Evolutionary conservation across 2,329 filamentous ascomycete species (phyloP).

Genomic region (Ramularia endophylla): DNA sequence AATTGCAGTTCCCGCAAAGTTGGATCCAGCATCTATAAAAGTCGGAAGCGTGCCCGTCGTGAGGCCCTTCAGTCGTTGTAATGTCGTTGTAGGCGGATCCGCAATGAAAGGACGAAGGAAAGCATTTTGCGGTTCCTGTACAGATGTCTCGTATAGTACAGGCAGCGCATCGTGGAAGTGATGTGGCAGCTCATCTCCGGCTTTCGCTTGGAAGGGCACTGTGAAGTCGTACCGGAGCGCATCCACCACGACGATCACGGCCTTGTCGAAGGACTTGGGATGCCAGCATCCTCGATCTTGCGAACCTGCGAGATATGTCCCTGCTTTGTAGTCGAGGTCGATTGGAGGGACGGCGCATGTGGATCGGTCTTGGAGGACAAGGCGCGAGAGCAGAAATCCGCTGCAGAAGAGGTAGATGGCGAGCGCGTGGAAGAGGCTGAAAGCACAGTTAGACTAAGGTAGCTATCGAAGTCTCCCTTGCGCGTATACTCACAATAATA

Average conservation of each 20-base stretch:
- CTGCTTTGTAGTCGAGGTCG: constrained; percentile 19
- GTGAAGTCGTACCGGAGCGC: constrained; percentile 97
- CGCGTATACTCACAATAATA: constrained; percentile 48
- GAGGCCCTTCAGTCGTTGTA: constrained; percentile 87
- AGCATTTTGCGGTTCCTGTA: constrained; percentile 69
- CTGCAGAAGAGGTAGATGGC: constrained; percentile 91
- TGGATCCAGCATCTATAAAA: constrained; percentile 89
- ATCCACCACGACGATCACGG: constrained; percentile 85
- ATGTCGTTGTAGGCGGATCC: constrained; percentile 87
- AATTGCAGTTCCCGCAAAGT: constrained; percentile 91
- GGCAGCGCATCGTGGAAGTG: constrained; percentile 85
- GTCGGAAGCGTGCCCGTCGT: constrained; percentile 94
- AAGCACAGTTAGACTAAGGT: constrained; percentile 5
- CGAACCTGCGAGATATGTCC: constrained; percentile 33
- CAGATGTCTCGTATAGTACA: constrained; percentile 76
- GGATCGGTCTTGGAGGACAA: constrained; percentile 71
- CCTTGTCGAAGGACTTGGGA: constrained; percentile 85
- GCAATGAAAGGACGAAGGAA: constrained; percentile 94
- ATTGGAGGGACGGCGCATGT: constrained; percentile 72
- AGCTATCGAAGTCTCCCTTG: not conserved
- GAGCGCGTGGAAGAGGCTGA: constrained; percentile 63
- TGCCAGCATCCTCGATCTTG: constrained; percentile 81
- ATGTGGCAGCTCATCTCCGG: constrained; percentile 44
- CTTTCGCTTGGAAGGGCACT: constrained; percentile 61
- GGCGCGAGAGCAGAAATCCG: constrained; percentile 85